Base-by-base conservation (phyloP, 2,329 filamentous ascomycete genomes). In the Didymella arachidicola region DNA sequence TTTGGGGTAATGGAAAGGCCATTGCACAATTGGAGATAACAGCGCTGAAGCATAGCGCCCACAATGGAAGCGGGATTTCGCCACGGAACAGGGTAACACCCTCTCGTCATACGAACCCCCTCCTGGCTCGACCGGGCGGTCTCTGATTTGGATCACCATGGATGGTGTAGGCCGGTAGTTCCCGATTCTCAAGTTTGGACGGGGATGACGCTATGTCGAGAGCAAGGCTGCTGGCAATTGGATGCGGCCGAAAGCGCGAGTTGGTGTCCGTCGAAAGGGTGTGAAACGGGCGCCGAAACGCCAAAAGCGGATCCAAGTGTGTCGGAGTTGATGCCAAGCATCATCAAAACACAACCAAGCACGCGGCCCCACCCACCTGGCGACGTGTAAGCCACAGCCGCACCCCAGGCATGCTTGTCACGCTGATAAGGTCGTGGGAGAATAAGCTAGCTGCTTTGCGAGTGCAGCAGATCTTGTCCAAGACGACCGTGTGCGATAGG, bases 201-300 rank as follows among this genome's bases (percentile, higher is more conserved):
- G 62, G 62, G 63, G 41, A 53, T 51, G 38, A 59, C 12, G 26
- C 49, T 60, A 64, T 39, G 39, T 14, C 67, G 67, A 63, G 62
- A 68, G 61, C 59, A 66, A 46, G 57, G 55, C 65, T 59, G 44
- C 44, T 61, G 55, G 52, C 50, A 67, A 67, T 53, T 57, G 54
- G 57, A 56, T 70, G 70, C 66, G 69, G 70, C 69, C 72, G 57
- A 67, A 70, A 70, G 62, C 54, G 57, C 56, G 53, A 50, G 46
- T 39, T 65, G 63, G 61, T 64, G 64, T 63, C 63, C 59, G 66
- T 50, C 58, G 52, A 60, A 60, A 63, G 53, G 62, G 67, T 60
- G 65, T 71, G 71, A 73, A 75, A 75, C 72, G 56, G 62, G 54
- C 61, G 68, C 69, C 69, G 71, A 74, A 75, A 75, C 72, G 59